Percentiles rank a stretch among this genome's conserved stretches.
Conservation (phyloP, 2,329 filamentous ascomycete species). For the Aspergillus piperis region DNA sequence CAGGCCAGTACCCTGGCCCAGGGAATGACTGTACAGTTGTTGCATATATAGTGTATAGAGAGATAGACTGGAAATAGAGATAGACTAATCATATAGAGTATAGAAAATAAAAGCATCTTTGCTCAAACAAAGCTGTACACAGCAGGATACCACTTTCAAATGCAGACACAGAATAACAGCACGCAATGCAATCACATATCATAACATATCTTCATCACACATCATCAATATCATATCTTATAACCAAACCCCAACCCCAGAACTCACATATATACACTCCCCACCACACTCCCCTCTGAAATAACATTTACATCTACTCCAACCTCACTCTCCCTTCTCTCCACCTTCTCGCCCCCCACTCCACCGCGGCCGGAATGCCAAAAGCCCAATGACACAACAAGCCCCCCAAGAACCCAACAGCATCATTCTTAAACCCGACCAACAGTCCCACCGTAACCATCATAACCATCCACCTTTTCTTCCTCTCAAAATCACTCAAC, state of each 20-base stretch:
- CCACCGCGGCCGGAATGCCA: slow-evolving; percentile 37
- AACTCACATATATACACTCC: too few species aligned
- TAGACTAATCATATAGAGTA: background rate
- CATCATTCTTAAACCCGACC: slow-evolving; percentile 86
- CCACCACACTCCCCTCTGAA: background rate
- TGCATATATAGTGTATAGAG: background rate
- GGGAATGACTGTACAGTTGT: background rate
- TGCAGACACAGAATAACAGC: too few species aligned
- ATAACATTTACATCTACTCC: background rate
- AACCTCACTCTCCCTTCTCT: slow-evolving; percentile 37
- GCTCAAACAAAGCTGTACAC: too few species aligned
- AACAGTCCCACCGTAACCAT: slow-evolving; percentile 80
- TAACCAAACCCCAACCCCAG: too few species aligned
- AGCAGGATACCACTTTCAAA: too few species aligned
- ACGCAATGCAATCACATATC: too few species aligned
- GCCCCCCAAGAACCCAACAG: slow-evolving; percentile 79
- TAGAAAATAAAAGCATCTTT: background rate
- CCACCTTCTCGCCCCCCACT: slow-evolving; percentile 28
- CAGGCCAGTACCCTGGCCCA: background rate
- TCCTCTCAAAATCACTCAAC: slow-evolving; percentile 67
- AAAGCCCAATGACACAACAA: slow-evolving; percentile 77
- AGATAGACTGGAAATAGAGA: background rate
- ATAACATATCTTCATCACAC: too few species aligned
- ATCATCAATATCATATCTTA: too few species aligned
- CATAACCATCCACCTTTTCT: slow-evolving; percentile 84